Conservation (phyloP, 2,329 filamentous ascomycete genomes). For the Chalaropsis ovoidea region DNA sequence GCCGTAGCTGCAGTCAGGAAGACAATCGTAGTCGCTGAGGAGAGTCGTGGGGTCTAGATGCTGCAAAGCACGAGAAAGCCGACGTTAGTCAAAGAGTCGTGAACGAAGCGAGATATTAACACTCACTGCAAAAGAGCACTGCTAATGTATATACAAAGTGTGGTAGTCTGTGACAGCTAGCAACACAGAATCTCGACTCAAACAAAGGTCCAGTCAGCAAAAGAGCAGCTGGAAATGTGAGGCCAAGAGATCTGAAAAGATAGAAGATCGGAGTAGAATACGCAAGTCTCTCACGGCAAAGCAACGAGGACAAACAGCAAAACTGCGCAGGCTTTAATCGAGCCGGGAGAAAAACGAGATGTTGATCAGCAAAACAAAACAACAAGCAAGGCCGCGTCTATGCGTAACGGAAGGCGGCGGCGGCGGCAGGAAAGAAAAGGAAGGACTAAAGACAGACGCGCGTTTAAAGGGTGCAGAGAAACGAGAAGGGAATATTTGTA, state of each 20-base stretch:
- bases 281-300: not conserved
- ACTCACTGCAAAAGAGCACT: not conserved
- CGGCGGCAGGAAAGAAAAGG: not conserved
- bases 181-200: not conserved
- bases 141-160: slow-evolving; percentile 5
- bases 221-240: not conserved
- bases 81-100: not conserved
- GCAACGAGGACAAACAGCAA: not conserved
- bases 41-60: not conserved
- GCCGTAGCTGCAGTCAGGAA: not conserved
- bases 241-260: not conserved
- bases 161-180: not conserved
- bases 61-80: not conserved
- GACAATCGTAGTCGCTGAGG: not conserved
- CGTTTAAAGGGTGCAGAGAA: slow-evolving; percentile 3
- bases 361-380: not conserved
- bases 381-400: slow-evolving; percentile 2
- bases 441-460: slow-evolving; percentile 1
- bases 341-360: not conserved
- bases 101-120: not conserved
- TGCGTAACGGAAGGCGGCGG: too few relatives aligned
- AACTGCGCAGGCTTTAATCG: not conserved
- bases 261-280: not conserved
- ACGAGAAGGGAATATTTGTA: not conserved
- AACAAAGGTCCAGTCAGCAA: not conserved